Conservation (phyloP, 371 early-diverging fungal species). For the Chytridium lagenaria region DNA sequence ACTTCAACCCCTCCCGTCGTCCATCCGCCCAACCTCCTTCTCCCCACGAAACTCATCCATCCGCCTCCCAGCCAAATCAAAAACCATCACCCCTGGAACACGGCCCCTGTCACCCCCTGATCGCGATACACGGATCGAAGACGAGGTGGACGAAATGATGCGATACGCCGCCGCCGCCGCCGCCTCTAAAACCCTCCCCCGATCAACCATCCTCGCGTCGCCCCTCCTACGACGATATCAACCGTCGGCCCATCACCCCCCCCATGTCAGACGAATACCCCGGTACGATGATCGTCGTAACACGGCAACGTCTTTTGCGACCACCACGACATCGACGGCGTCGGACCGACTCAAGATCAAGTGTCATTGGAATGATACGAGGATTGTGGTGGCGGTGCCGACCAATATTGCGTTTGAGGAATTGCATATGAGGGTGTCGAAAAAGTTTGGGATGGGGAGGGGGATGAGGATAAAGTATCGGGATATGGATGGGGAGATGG, state of each 20-base stretch:
- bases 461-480: constrained; percentile 74
- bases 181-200: no score
- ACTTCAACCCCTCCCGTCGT: not conserved
- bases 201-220: no score
- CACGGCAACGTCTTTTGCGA: no score
- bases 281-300: no score
- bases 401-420: constrained; percentile 64
- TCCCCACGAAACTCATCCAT: not conserved
- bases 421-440: constrained; percentile 65
- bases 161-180: not conserved
- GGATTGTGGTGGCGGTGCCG: constrained; percentile 68
- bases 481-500: constrained; percentile 88
- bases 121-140: not conserved
- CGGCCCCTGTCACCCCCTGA: constrained; percentile 24
- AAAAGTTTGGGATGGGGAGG: constrained; percentile 57
- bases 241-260: no score
- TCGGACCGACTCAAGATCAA: constrained; percentile 70
- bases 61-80: not conserved
- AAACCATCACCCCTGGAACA: not conserved
- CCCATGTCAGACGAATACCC: no score
- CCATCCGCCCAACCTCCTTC: not conserved
- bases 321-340: not conserved
- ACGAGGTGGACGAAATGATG: constrained; percentile 16
- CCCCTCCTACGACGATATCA: no score
- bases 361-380: constrained; percentile 71